Evolutionary conservation across 805 yeast genomes (phyloP), one percentile per base, ranked within the genome.

Genomic region (Candida pseudoglaebosa): DNA sequence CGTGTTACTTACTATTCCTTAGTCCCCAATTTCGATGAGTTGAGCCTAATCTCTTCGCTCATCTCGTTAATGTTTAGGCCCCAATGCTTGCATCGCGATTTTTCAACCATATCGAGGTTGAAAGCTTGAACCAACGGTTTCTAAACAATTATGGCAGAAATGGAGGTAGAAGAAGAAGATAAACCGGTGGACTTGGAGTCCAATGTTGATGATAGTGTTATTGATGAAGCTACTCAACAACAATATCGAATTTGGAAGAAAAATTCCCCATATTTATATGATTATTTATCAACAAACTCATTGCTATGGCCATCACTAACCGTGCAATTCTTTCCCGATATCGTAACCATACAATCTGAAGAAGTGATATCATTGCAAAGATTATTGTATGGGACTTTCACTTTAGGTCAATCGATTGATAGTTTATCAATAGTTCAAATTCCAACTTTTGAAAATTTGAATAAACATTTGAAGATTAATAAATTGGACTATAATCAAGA

Each of bases 21-120:
- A 0, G 96, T 89, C 5, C 98, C 98, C 34, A 91, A 70, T 50
- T 84, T 83, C 12, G 96, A 90, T 15, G 80, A 75, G 52, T 84
- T 82, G 33, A 89, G 67, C 32, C 79, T 40, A 39, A 67, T 54
- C n/a, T 62, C 65, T 24, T 43, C 50, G 30, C 43, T 15, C 44
- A 45, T 46, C 12, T 26, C n/a, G n/a, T n/a, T n/a, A n/a, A n/a
- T n/a, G n/a, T 26, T n/a, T 8, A 12, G 8, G 8, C 26, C 8
- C 26, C 26, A 22, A 22, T 8, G 8, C 10, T 22, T 26, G 9
- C 29, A 26, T 12, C 29, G 29, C 29, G 26, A 22, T 12, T 22
- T 22, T 22, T 22, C 12, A 22, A 22, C 26, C 26, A 22, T 12
- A 22, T n/a, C n/a, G n/a, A n/a, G n/a, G 12, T 22, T 22, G 26